These are phyloP conservation scores for Hortaea sp. DNA, from an alignment of 2,329 filamentous ascomycete species.

Conservation along the genomic window DNA sequence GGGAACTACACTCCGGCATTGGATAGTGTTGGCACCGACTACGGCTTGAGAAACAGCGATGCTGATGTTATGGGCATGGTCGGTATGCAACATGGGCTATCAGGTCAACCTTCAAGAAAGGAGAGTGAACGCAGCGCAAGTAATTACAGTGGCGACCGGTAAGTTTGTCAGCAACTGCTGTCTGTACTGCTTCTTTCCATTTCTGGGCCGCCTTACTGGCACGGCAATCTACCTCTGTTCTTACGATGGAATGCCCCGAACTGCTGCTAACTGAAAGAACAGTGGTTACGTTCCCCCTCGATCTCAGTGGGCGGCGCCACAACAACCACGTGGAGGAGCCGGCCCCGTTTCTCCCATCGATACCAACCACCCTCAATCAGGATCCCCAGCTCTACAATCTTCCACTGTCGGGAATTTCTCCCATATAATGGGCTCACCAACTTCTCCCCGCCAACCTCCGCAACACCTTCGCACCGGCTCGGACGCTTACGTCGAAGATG, in stretches of 20 bases:
- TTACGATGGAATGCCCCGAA: too few relatives aligned
- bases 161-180: conserved; percentile 31
- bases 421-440: conserved; percentile 13
- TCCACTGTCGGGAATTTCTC: conserved; percentile 10
- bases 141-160: conserved; percentile 61
- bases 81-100: conserved; percentile 51
- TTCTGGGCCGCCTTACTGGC: background rate
- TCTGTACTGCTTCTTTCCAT: background rate
- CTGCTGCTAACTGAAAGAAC: conserved; percentile 10
- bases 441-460: conserved; percentile 3
- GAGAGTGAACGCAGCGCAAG: conserved; percentile 59
- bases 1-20: background rate
- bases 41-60: conserved; percentile 51
- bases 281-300: conserved; percentile 39
- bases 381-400: conserved; percentile 7
- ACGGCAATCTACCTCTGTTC: background rate
- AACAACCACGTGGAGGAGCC: conserved; percentile 1
- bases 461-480: conserved; percentile 28
- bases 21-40: conserved; percentile 10
- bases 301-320: conserved; percentile 27
- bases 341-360: too few relatives aligned
- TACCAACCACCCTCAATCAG: background rate
- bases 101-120: conserved; percentile 46
- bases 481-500: conserved; percentile 76
- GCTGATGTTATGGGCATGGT: conserved; percentile 66